Evolutionary conservation across 2,329 filamentous ascomycete species (phyloP).

Genomic region (Gremmenia infestans): DNA sequence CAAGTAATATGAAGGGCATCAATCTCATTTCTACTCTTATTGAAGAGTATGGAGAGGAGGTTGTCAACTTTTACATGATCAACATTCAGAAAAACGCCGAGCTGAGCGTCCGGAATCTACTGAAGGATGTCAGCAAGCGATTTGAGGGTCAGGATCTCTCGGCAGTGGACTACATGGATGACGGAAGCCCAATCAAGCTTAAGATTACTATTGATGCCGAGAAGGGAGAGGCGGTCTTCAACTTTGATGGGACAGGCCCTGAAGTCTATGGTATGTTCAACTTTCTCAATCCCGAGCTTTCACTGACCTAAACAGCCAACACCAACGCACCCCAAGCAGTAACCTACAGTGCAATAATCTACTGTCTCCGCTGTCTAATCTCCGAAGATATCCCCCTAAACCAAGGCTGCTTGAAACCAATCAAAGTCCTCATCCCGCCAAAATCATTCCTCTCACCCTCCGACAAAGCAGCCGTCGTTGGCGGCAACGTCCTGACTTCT

Average conservation of each 20-base stretch:
- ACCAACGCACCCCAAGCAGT: slow-evolving; percentile 79
- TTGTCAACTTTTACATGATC: slow-evolving; percentile 79
- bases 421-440: slow-evolving; percentile 67
- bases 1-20: slow-evolving; percentile 82
- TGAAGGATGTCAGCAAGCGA: slow-evolving; percentile 65
- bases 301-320: slow-evolving; percentile 44
- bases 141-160: slow-evolving; percentile 67
- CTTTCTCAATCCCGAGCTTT: neutral
- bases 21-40: slow-evolving; percentile 70
- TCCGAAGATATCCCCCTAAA: slow-evolving; percentile 79
- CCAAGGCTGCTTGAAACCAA: slow-evolving; percentile 76
- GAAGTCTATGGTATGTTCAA: slow-evolving; percentile 63
- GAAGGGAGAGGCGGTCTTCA: slow-evolving; percentile 71
- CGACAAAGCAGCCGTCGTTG: slow-evolving; percentile 73
- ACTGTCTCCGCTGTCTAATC: slow-evolving; percentile 76
- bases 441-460: slow-evolving; percentile 71
- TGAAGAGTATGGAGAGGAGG: slow-evolving; percentile 69
- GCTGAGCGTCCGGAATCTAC: slow-evolving; percentile 64
- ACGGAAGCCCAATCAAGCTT: slow-evolving; percentile 72
- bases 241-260: slow-evolving; percentile 72
- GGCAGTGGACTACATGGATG: slow-evolving; percentile 81
- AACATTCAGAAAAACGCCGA: slow-evolving; percentile 80
- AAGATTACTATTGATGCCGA: slow-evolving; percentile 69
- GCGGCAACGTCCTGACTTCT: slow-evolving; percentile 74
- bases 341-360: slow-evolving; percentile 80